These are phyloP conservation scores for Lathyrus oleraceus DNA, from an alignment of 306 rosid species.

Conservation along the genomic window DNA sequence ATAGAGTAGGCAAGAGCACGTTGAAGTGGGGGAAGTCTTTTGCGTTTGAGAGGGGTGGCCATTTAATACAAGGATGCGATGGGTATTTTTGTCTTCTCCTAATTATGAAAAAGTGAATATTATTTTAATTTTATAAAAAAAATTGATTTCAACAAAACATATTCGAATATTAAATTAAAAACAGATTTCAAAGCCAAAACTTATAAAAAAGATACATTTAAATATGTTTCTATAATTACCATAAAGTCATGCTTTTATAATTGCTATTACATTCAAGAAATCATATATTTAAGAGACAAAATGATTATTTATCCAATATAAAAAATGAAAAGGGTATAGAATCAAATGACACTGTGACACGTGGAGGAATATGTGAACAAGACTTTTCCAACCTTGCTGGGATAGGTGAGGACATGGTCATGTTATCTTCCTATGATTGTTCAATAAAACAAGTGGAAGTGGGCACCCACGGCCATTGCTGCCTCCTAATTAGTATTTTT, in stretches of 20 bases:
- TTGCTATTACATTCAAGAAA: no score
- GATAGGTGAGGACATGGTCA: conserved; percentile 62
- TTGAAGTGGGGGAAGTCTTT: conserved; percentile 36
- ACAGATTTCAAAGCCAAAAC: no score
- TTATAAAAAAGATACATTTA: no score
- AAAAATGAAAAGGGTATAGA: neutral
- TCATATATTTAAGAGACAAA: no score
- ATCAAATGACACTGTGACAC: conserved; percentile 45
- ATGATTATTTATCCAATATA: no score
- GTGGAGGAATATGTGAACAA: conserved; percentile 60
- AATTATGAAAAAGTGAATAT: neutral
- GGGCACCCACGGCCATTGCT: conserved; percentile 44
- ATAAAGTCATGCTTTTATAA: no score
- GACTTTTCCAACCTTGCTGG: conserved; percentile 58
- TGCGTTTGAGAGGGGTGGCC: conserved; percentile 45
- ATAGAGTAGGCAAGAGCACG: conserved; percentile 36
- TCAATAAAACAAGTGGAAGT: conserved; percentile 40
- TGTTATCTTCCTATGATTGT: conserved; percentile 62
- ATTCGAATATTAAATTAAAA: no score
- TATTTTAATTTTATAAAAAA: no score
- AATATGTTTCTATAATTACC: no score
- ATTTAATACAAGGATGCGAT: conserved; percentile 51
- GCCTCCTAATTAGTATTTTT: conserved; percentile 14
- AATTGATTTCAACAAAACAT: no score
- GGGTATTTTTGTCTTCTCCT: conserved; percentile 32